Percentiles rank a stretch among this genome's conserved stretches.
phyloP scores from a whole-genome alignment of 2,329 filamentous ascomycete genomes.

The Didymella pomorum region DNA sequence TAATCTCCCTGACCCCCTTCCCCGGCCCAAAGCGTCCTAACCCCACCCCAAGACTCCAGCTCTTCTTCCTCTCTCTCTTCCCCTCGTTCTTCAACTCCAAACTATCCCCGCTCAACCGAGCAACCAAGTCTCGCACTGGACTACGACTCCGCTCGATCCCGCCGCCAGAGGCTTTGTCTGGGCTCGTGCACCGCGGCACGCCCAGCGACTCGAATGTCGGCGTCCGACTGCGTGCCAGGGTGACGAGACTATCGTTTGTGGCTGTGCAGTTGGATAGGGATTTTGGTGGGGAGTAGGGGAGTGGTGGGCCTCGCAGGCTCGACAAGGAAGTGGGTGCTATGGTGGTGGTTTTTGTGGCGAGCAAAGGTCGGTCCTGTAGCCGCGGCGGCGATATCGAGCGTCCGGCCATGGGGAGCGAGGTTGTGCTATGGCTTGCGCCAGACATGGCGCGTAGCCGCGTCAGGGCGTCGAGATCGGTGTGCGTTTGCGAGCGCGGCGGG shows the following conservation, averaged over 20 bases:
- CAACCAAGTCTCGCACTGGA: slow-evolving; percentile 18
- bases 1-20: slow-evolving; percentile 41
- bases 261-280: not conserved
- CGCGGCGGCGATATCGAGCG: slow-evolving; percentile 16
- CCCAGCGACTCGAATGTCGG: slow-evolving; percentile 18
- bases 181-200: slow-evolving; percentile 7
- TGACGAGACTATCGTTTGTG: not conserved
- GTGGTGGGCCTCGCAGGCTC: too few relatives aligned
- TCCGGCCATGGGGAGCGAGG: slow-evolving; percentile 35
- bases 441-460: slow-evolving; percentile 18
- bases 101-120: slow-evolving; percentile 27
- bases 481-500: slow-evolving; percentile 9
- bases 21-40: slow-evolving; percentile 29
- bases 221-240: slow-evolving; percentile 4
- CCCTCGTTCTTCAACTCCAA: slow-evolving; percentile 17
- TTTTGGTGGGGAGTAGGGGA: not conserved
- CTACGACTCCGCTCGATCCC: slow-evolving; percentile 6
- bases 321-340: too few relatives aligned
- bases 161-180: not conserved
- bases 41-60: slow-evolving; percentile 40
- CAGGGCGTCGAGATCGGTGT: slow-evolving; percentile 4
- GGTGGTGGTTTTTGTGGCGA: not conserved
- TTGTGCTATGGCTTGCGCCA: slow-evolving; percentile 20
- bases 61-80: slow-evolving; percentile 34
- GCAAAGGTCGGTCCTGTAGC: slow-evolving; percentile 13